Base-by-base conservation (phyloP, 371 early-diverging fungal genomes). In the Amoeboaphelidium protococcarum region DNA sequence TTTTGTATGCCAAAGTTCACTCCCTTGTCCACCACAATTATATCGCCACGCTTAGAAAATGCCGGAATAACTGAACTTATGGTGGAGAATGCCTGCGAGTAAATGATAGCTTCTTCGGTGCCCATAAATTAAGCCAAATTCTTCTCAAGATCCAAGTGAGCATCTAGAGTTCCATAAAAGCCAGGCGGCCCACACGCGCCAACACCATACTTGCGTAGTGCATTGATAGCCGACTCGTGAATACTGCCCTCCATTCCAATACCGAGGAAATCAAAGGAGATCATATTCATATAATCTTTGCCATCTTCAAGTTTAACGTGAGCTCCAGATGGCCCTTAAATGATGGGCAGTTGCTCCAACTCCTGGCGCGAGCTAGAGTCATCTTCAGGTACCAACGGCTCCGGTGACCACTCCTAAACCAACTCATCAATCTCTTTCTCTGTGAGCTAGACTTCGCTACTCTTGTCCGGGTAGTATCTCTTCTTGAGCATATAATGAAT, bases 161-260 rank as follows among this genome's bases (percentile, higher is more conserved):
- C 81, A 62, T 99, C 96, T 56, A 89, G 60, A 2, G 99, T 98
- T 48, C 99, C 99, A 62, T 98, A 99, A 61, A 99, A 99, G n/a
- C 98, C 98, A 3, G 92, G 82, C 3, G 98, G 98, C 3, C 66
- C 66, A 59, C 99, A 99, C 1, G 97, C 80, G 21, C 99, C 99
- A 25, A 99, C 92, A 47, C 98, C 99, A 61, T 98, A 97, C 47
- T 83, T 78, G 52, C 76, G 74, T 27, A 99, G 73, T 2, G 84
- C 85, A n/a, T 70, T 69, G 44, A 86, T 69, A 16, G 94, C 85
- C 54, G 76, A 82, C 45, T 82, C 72, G 66, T 74, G 58, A 44
- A 42, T 37, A 12, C 43, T 41, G 16, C 49, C 68, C 63, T 80
- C 79, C 47, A 82, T 72, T 10, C 68, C 57, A 45, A 86, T 66